Percentiles rank a stretch among this genome's conserved stretches.
Evolutionary conservation across 345 rosid species (phyloP).

Genomic region (Triadica sebifera): DNA sequence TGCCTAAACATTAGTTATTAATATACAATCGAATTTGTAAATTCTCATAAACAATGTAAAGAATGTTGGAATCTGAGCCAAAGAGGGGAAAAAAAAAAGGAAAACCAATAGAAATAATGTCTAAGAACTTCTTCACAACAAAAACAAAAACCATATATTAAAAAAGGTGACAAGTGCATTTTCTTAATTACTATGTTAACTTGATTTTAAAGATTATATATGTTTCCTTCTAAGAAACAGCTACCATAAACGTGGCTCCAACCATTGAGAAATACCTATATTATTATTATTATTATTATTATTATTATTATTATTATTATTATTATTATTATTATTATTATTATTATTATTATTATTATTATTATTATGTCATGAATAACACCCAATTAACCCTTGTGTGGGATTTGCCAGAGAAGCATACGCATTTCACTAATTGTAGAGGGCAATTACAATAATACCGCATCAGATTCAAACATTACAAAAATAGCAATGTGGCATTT

Average conservation of each 20-base stretch:
- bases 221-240: slow-evolving; percentile 34
- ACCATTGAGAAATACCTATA: slow-evolving; percentile 18
- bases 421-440: not conserved
- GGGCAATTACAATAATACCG: not conserved
- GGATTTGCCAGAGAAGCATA: slow-evolving; percentile 17
- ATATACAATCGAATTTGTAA: too few relatives aligned
- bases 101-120: too few relatives aligned
- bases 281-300: too few relatives aligned
- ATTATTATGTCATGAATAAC: too few relatives aligned
- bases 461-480: not conserved
- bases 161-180: slow-evolving; percentile 12
- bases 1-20: too few relatives aligned
- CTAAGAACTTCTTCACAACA: too few relatives aligned
- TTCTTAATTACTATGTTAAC: slow-evolving; percentile 1
- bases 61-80: too few relatives aligned
- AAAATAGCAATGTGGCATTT: not conserved
- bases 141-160: not conserved
- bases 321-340: too few relatives aligned
- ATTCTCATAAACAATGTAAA: too few relatives aligned
- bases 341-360: too few relatives aligned
- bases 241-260: slow-evolving; percentile 45
- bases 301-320: too few relatives aligned
- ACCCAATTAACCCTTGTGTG: not conserved
- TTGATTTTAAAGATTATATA: not conserved
- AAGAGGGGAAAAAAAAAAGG: not conserved